A percentile compares a stretch with the other conserved stretches of the same genome.
phyloP scores from a whole-genome alignment of 768 basidiomycete genomes.

The Tricholoma flavovirens region DNA sequence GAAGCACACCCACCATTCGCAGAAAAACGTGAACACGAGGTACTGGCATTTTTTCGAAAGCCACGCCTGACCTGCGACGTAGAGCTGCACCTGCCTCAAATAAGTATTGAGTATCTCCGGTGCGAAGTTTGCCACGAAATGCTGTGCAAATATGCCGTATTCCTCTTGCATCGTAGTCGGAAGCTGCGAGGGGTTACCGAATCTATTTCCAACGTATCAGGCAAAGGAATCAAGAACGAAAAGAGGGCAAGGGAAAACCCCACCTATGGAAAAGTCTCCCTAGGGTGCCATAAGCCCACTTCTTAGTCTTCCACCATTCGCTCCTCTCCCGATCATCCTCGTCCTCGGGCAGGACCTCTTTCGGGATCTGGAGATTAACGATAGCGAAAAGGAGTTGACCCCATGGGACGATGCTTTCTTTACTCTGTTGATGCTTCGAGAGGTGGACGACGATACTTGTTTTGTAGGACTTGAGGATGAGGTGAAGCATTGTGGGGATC shows the following conservation, averaged over 20 bases:
- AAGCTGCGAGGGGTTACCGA: slow-evolving; percentile 84
- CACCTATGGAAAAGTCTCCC: slow-evolving; percentile 75
- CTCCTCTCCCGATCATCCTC: slow-evolving; percentile 70
- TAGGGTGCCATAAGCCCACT: slow-evolving; percentile 85
- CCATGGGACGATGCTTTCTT: slow-evolving; percentile 81
- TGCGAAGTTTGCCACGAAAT: slow-evolving; percentile 73
- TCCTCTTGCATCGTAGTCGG: slow-evolving; percentile 65
- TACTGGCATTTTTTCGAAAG: slow-evolving; percentile 79
- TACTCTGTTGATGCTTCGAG: slow-evolving; percentile 64
- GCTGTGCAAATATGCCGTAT: slow-evolving; percentile 67
- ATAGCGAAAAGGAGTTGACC: slow-evolving; percentile 77
- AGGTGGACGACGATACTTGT: slow-evolving; percentile 74
- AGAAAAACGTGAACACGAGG: slow-evolving; percentile 80
- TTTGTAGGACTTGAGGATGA: slow-evolving; percentile 85
- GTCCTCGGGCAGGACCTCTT: slow-evolving; percentile 60
- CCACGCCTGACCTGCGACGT: slow-evolving; percentile 70
- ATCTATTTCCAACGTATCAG: slow-evolving; percentile 35
- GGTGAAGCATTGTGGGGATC: slow-evolving; percentile 77
- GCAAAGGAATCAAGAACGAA: not conserved
- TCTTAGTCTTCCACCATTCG: slow-evolving; percentile 92
- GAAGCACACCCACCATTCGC: slow-evolving; percentile 62
- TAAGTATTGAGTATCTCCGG: slow-evolving; percentile 86
- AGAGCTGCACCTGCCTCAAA: slow-evolving; percentile 64
- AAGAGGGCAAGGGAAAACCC: not conserved
- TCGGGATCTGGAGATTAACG: slow-evolving; percentile 65